Base-by-base conservation (phyloP, 306 rosid genomes). In the Lupinus albus region DNA sequence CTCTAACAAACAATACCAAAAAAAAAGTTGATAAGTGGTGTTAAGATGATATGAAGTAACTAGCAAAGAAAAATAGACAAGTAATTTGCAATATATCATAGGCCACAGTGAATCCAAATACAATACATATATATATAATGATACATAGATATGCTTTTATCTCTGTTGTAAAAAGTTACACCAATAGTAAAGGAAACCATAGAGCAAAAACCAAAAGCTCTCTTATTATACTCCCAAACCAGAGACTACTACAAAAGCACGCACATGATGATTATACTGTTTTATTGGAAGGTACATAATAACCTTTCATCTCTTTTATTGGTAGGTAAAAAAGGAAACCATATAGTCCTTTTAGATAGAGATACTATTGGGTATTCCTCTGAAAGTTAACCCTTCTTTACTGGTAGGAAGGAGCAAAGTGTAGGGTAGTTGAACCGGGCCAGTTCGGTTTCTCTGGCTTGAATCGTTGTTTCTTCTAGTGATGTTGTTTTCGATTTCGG, bases 361-460 rank as follows among this genome's bases (percentile, higher is more conserved):
- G 67, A 89, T 81, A 32, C 94, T 89, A 39, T 87, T 89, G 44
- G 94, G 94, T 54, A 84, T 83, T 33, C 96, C 96, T 67, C 77
- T 79, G 9, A 78, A 81, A 0, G 89, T 85, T 1, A 89, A 73
- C 3, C 96, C 94, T 18, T 71, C 78, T 0, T 63, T 47, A 18
- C 96, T 82, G 0, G 79, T 30, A 33, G 91, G 96, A 68, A 74
- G 61, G 8, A 87, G 91, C 62, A 87, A n/a, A 39, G 89, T 85
- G 73, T 89, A 89, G 0, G 89, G 89, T 53, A 87, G 4, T 16
- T 83, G 61, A 7, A 56, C 79, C 0, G 88, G 91, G 3, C 96
- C 89, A 52, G 0, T 6, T 15, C 96, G 62, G 61, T 85, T 87
- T 32, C 72, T 17, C 39, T 65, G 13, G 0, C 14, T 42, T 11